Evolutionary conservation across 495 filamentous ascomycete species (phyloP), one percentile per base, ranked within the genome.

Genomic region (Daldinia decipiens): DNA sequence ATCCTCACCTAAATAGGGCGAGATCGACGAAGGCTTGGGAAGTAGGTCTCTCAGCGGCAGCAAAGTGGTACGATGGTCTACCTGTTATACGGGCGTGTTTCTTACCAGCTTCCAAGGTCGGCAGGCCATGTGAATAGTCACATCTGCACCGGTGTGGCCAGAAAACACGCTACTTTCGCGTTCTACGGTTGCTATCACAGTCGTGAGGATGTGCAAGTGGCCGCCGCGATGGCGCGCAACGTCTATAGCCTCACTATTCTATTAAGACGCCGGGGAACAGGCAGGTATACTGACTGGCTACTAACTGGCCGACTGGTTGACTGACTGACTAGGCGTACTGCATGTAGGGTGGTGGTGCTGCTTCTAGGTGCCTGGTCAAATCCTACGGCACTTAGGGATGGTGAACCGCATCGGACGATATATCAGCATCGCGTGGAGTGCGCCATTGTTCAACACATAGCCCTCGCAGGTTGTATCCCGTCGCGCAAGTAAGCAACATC

Each of bases 61-160:
- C 57, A 52, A 59, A 51, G 55, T 43, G 65, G 55, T 31, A 45
- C 56, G 55, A 61, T 60, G 9, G 54, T 5, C 0, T 26, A 13
- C 52, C n/a, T 50, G 8, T 15, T 60, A 29, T 56, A 60, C 59
- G 29, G 40, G 53, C 60, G 58, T 57, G 47, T 32, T n/a, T 57
- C 26, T 62, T 57, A 34, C 43, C 29, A 21, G 15, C 39, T 47
- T 58, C 40, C 43, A 53, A 61, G 40, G 15, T 21, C 24, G 57
- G 62, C 51, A 40, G 56, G 52, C 19, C 68, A 71, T 66, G 68
- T 66, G 68, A 66, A 66, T 21, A 54, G 43, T 13, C 51, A 31
- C 45, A 43, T 61, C 40, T 61, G 40, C 43, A 45, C 62, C 39
- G 27, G 26, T 58, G 68, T 71, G 68, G 68, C 53, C 58, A 62